A percentile compares a stretch with the other conserved stretches of the same genome.
Evolutionary conservation across 1,139 yeast genomes (phyloP).

Genomic region (Geotrichum reessii): DNA sequence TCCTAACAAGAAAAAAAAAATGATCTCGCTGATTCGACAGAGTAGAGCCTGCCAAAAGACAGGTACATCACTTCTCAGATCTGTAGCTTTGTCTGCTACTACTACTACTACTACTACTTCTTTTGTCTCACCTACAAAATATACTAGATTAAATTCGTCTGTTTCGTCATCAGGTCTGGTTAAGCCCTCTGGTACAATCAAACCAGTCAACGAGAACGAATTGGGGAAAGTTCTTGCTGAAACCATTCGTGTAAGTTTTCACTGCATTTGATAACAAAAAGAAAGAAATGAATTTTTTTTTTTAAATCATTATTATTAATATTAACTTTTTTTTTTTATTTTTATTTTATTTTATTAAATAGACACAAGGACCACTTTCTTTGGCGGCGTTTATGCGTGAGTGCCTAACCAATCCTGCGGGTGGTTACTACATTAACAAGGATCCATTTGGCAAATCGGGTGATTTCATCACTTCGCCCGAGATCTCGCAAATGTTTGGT

Average conservation of each 20-base stretch:
- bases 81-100: background rate
- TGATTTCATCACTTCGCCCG: slow-evolving; percentile 82
- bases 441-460: slow-evolving; percentile 68
- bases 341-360: too few species aligned
- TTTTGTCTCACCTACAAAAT: too few species aligned
- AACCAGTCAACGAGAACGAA: slow-evolving; percentile 12
- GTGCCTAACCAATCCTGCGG: slow-evolving; percentile 71
- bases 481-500: slow-evolving; percentile 82
- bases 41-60: background rate
- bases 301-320: too few species aligned
- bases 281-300: too few species aligned
- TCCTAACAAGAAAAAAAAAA: too few species aligned
- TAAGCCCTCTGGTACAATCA: background rate
- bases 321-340: too few species aligned
- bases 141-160: background rate
- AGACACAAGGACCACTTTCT: slow-evolving; percentile 69
- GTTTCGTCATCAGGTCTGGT: background rate
- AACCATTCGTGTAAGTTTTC: slow-evolving; percentile 14
- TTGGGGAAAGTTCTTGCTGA: slow-evolving; percentile 18
- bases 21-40: background rate
- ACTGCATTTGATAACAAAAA: too few species aligned
- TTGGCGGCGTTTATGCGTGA: slow-evolving; percentile 74
- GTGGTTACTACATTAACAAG: slow-evolving; percentile 74
- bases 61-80: background rate
- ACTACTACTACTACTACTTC: background rate